These are phyloP conservation scores for Tuber magnatum DNA, from an alignment of 495 filamentous ascomycete genomes.

Conservation along the genomic window DNA sequence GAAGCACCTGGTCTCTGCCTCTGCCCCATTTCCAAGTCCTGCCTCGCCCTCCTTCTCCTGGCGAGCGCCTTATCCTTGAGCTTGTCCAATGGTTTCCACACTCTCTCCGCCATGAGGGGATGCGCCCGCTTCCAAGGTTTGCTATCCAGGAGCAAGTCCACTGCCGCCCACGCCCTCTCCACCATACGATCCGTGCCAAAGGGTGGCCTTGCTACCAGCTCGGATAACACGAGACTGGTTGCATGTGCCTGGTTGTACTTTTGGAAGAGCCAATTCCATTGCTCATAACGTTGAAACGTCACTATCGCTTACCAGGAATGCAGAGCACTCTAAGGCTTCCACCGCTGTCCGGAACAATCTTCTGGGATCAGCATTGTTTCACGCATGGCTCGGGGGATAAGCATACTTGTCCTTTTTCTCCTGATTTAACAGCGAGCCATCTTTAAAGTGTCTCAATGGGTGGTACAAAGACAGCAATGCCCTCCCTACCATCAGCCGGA, in stretches of 20 bases:
- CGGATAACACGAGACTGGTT: constrained; percentile 65
- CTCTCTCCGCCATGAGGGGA: constrained; percentile 47
- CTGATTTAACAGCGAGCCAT: constrained; percentile 48
- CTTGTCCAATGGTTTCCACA: constrained; percentile 66
- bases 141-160: constrained; percentile 53
- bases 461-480: constrained; percentile 49
- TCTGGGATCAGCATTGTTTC: constrained; percentile 35
- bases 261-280: constrained; percentile 64
- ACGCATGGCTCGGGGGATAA: constrained; percentile 54
- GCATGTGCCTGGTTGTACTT: constrained; percentile 80
- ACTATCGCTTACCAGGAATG: constrained; percentile 55
- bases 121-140: constrained; percentile 51
- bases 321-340: constrained; percentile 68
- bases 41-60: constrained; percentile 49
- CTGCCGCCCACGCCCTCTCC: constrained; percentile 72
- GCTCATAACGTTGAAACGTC: constrained; percentile 55
- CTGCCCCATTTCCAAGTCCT: neutral
- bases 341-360: constrained; percentile 67
- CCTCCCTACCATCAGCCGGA: constrained; percentile 60
- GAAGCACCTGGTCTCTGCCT: neutral
- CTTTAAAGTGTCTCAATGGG: constrained; percentile 26
- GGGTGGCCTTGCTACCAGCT: constrained; percentile 66
- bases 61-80: constrained; percentile 61
- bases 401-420: constrained; percentile 44
- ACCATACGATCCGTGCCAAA: constrained; percentile 52